Evolutionary conservation across 1,284 basidiomycete species (phyloP).

Genomic region (Calocybe gambosa): DNA sequence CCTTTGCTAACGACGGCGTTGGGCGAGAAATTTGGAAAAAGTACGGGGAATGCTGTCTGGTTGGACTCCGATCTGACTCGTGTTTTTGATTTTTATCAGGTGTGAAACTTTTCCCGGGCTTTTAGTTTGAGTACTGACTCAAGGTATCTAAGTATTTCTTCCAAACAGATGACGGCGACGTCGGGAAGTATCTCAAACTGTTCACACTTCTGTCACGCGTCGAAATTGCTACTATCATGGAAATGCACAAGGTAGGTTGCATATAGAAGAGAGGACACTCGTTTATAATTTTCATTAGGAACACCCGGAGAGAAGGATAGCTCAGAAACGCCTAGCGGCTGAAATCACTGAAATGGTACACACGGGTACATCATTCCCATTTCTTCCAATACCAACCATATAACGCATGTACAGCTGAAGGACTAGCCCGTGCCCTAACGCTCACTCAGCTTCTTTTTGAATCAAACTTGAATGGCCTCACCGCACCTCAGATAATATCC

Average conservation of each 20-base stretch:
- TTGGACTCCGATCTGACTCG: constrained; percentile 72
- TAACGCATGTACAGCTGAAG: constrained; percentile 25
- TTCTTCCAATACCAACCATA: not conserved
- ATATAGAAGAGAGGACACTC: not conserved
- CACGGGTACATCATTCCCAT: constrained; percentile 45
- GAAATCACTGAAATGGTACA: constrained; percentile 91
- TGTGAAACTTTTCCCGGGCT: constrained; percentile 24
- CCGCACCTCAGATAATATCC: constrained; percentile 37
- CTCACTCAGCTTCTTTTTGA: constrained; percentile 61
- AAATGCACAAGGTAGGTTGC: constrained; percentile 48
- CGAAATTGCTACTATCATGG: constrained; percentile 55
- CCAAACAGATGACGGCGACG: constrained; percentile 76
- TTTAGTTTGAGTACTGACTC: constrained; percentile 1
- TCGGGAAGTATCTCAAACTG: constrained; percentile 74
- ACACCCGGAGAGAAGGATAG: constrained; percentile 54
- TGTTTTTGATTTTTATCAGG: constrained; percentile 90
- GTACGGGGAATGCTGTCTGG: constrained; percentile 95
- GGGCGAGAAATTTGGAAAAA: constrained; percentile 98
- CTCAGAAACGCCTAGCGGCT: constrained; percentile 77
- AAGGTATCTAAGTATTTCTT: constrained; percentile 75
- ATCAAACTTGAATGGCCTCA: constrained; percentile 37
- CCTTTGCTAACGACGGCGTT: constrained; percentile 87
- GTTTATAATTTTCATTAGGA: constrained; percentile 26
- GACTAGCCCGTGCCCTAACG: constrained; percentile 44
- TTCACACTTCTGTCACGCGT: constrained; percentile 75